These are phyloP conservation scores for Rhinocladiella mackenziei DNA, from an alignment of 2,329 filamentous ascomycete genomes.

Conservation along the genomic window DNA sequence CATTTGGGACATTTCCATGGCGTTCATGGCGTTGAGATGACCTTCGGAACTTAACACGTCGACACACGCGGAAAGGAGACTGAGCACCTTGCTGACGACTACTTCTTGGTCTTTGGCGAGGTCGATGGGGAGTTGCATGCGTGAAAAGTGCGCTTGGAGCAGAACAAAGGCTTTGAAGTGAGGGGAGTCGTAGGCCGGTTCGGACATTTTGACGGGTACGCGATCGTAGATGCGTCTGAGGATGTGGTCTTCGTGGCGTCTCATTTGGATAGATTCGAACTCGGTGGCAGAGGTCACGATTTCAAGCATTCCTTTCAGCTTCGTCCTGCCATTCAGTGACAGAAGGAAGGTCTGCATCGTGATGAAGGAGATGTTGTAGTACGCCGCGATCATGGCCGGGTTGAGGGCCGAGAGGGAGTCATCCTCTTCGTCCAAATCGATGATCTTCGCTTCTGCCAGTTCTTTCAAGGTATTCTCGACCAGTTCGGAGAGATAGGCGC, in stretches of 20 bases:
- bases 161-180: slow-evolving; percentile 99
- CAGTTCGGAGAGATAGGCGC: slow-evolving; percentile 86
- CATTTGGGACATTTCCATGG: slow-evolving; percentile 99
- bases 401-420: slow-evolving; percentile 86
- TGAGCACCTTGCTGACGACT: slow-evolving; percentile 77
- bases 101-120: slow-evolving; percentile 92
- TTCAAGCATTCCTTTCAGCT: slow-evolving; percentile 94
- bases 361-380: slow-evolving; percentile 99
- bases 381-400: slow-evolving; percentile 94
- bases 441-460: slow-evolving; percentile 85
- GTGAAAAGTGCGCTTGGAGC: slow-evolving; percentile 92
- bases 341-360: slow-evolving; percentile 98
- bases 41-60: slow-evolving; percentile 95
- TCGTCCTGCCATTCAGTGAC: slow-evolving; percentile 81
- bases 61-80: slow-evolving; percentile 83
- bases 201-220: slow-evolving; percentile 89
- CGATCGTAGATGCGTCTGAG: slow-evolving; percentile 91
- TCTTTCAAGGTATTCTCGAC: slow-evolving; percentile 92
- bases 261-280: slow-evolving; percentile 91
- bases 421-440: slow-evolving; percentile 92
- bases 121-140: slow-evolving; percentile 94
- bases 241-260: slow-evolving; percentile 83
- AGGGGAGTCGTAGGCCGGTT: slow-evolving; percentile 82
- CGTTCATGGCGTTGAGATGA: slow-evolving; percentile 93
- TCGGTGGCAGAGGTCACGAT: slow-evolving; percentile 96